A percentile compares a stretch with the other conserved stretches of the same genome.
Evolutionary conservation across 768 basidiomycete genomes (phyloP).

Genomic region (Suillus tomentosus): DNA sequence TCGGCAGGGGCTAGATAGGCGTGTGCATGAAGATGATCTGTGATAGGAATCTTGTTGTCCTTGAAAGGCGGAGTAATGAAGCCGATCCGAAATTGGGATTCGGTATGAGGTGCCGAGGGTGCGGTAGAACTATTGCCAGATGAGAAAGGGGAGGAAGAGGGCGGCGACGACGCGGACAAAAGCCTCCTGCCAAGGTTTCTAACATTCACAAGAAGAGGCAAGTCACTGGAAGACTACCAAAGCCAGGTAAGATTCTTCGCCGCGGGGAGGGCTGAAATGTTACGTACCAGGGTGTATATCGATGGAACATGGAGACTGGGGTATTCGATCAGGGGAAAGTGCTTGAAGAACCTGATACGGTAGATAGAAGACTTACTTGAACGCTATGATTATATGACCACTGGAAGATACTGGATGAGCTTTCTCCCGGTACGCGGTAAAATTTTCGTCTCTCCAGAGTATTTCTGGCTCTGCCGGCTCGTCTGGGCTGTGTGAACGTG

Average conservation of each 20-base stretch:
- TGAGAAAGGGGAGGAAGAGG: constrained; percentile 35
- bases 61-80: constrained; percentile 81
- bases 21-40: constrained; percentile 78
- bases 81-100: constrained; percentile 59
- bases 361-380: constrained; percentile 58
- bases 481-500: constrained; percentile 46
- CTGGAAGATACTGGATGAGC: constrained; percentile 70
- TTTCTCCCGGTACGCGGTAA: constrained; percentile 73
- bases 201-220: constrained; percentile 68
- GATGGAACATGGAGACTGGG: constrained; percentile 76
- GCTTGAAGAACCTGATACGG: constrained; percentile 29
- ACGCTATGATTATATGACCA: constrained; percentile 71
- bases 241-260: constrained; percentile 13
- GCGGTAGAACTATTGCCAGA: constrained; percentile 27
- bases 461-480: constrained; percentile 57
- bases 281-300: constrained; percentile 68
- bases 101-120: constrained; percentile 26
- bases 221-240: constrained; percentile 68
- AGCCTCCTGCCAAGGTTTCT: constrained; percentile 59
- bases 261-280: constrained; percentile 6
- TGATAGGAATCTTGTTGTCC: constrained; percentile 77
- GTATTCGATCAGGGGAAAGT: constrained; percentile 42
- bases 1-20: constrained; percentile 69
- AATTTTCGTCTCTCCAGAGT: constrained; percentile 76
- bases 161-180: constrained; percentile 48